These are phyloP conservation scores for Macrocybe gigantea DNA, from an alignment of 768 basidiomycete species.

Conservation along the genomic window DNA sequence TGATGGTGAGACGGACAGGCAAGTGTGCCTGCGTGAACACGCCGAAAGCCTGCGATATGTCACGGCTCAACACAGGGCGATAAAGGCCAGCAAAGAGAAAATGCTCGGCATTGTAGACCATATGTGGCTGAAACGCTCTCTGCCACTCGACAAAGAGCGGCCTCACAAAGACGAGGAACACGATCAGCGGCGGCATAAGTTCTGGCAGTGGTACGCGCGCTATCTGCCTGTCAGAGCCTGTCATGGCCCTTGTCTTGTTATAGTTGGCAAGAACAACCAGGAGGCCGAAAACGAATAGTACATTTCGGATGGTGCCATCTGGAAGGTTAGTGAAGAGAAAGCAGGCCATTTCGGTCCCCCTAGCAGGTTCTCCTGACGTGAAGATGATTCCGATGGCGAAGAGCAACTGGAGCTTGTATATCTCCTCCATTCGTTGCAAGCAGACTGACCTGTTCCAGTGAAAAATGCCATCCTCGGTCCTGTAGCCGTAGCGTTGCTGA, in stretches of 20 bases:
- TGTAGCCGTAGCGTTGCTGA: not conserved
- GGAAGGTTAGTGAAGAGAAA: constrained; percentile 10
- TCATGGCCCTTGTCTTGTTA: constrained; percentile 5
- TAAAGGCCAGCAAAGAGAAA: constrained; percentile 3
- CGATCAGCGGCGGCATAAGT: constrained; percentile 6
- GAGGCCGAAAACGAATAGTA: constrained; percentile 7
- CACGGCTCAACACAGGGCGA: not conserved
- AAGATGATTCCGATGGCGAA: constrained; percentile 5
- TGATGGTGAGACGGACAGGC: not conserved
- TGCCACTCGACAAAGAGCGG: constrained; percentile 8
- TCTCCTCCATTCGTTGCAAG: constrained; percentile 1
- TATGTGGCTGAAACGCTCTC: constrained; percentile 1
- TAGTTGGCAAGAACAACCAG: constrained; percentile 5
- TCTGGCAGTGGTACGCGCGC: constrained; percentile 8
- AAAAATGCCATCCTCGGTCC: not conserved
- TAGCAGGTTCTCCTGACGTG: constrained; percentile 9
- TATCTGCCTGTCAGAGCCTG: constrained; percentile 5
- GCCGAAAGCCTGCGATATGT: not conserved
- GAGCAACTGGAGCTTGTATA: constrained; percentile 7
- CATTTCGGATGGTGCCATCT: constrained; percentile 11
- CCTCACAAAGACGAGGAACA: constrained; percentile 5
- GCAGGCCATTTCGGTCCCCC: constrained; percentile 12
- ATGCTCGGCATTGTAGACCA: not conserved
- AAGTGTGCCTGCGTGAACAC: not conserved
- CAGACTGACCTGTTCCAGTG: constrained; percentile 6